phyloP scores from a whole-genome alignment of 352 stramenopile genomes.

The Aphanomyces invadans region DNA sequence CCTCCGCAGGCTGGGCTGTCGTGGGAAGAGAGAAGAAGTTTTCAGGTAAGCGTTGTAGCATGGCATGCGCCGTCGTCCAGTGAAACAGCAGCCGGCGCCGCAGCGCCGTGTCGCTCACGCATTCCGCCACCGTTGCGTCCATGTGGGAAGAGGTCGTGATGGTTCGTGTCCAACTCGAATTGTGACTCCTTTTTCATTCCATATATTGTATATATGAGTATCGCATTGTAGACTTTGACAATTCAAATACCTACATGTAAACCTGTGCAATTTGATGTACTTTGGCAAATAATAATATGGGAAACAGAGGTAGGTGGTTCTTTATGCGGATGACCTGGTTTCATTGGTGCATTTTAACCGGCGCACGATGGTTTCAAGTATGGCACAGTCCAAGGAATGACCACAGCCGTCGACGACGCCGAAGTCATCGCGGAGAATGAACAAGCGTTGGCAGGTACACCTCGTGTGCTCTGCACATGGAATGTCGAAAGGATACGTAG shows the following conservation, averaged over 20 bases:
- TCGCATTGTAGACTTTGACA: too few species aligned
- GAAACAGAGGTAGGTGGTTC: too few species aligned
- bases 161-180: not conserved
- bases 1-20: not conserved
- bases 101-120: slow-evolving; percentile 2
- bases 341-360: not conserved
- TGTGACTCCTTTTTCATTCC: too few species aligned
- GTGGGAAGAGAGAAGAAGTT: not conserved
- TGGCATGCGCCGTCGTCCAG: slow-evolving; percentile 14
- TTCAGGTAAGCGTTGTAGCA: not conserved
- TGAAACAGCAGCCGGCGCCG: slow-evolving; percentile 17
- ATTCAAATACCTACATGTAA: too few species aligned
- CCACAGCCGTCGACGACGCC: slow-evolving; percentile 33
- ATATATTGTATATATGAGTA: too few species aligned
- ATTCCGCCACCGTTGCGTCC: not conserved
- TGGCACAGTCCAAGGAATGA: too few species aligned
- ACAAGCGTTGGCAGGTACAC: slow-evolving; percentile 52
- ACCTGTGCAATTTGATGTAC: too few species aligned
- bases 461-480: too few species aligned
- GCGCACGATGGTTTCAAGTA: too few species aligned
- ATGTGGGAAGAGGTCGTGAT: not conserved
- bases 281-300: too few species aligned
- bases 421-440: slow-evolving; percentile 60
- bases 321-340: not conserved
- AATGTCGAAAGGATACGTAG: too few species aligned